Percentiles rank a stretch among this genome's conserved stretches.
These are phyloP conservation scores for Talaromyces sp. DNA, from an alignment of 2,329 filamentous ascomycete genomes.

Conservation along the genomic window DNA sequence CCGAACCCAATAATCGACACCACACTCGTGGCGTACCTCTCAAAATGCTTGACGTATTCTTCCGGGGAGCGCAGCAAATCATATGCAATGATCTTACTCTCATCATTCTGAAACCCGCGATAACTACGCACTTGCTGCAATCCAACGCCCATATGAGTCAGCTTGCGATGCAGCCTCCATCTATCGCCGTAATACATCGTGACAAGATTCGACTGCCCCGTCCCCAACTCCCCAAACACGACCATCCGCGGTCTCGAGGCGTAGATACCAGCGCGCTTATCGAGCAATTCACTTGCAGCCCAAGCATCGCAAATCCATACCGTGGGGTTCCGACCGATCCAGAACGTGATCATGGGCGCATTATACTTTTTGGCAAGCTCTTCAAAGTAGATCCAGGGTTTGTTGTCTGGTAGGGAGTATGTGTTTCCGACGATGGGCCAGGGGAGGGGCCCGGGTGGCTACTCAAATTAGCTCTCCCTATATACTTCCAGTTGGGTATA, in stretches of 20 bases:
- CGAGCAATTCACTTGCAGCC: slow-evolving; percentile 32
- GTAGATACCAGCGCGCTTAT: slow-evolving; percentile 35
- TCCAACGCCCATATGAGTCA: slow-evolving; percentile 53
- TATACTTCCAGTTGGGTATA: neutral
- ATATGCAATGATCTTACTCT: slow-evolving; percentile 42
- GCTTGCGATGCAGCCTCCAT: slow-evolving; percentile 45
- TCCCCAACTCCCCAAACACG: slow-evolving; percentile 28
- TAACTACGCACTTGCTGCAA: slow-evolving; percentile 56
- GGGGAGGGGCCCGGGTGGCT: slow-evolving; percentile 56
- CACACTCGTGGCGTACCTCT: slow-evolving; percentile 50
- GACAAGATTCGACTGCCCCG: slow-evolving; percentile 8
- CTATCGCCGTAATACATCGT: slow-evolving; percentile 28
- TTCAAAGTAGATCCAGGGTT: slow-evolving; percentile 59
- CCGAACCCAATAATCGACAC: slow-evolving; percentile 53
- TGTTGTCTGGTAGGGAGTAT: slow-evolving; percentile 51
- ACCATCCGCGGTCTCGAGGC: slow-evolving; percentile 30
- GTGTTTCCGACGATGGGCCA: slow-evolving; percentile 56
- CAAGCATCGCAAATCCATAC: slow-evolving; percentile 29
- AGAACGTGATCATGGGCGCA: slow-evolving; percentile 53
- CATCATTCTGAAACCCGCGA: slow-evolving; percentile 55
- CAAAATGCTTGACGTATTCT: slow-evolving; percentile 47
- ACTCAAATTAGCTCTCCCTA: neutral
- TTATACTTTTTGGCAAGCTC: slow-evolving; percentile 50
- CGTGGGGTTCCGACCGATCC: slow-evolving; percentile 47
- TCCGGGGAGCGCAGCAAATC: slow-evolving; percentile 27